A percentile compares a stretch with the other conserved stretches of the same genome.
Conservation (phyloP, 179 eudicot genomes). For the Camellia oleifera region DNA sequence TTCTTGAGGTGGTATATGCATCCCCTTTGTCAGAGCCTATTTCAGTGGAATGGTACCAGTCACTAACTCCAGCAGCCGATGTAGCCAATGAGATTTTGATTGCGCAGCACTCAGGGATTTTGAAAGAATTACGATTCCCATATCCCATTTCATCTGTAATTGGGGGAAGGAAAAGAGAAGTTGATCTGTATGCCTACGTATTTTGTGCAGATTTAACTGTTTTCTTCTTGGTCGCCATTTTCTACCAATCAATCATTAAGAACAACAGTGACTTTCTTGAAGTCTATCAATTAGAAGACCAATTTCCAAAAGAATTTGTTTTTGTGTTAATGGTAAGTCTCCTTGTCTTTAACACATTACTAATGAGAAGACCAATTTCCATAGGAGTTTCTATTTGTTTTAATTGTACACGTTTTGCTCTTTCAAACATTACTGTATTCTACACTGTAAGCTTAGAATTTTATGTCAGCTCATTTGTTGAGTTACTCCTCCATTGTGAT, state of each 20-base stretch:
- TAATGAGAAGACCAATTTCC: slow-evolving; percentile 97
- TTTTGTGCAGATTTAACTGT: slow-evolving; percentile 92
- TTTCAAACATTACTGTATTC: neutral
- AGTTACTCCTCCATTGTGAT: neutral
- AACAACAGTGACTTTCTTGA: slow-evolving; percentile 91
- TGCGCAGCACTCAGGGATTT: slow-evolving; percentile 49
- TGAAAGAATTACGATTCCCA: slow-evolving; percentile 71
- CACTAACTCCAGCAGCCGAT: slow-evolving; percentile 93
- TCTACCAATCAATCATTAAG: slow-evolving; percentile 82
- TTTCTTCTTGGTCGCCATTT: slow-evolving; percentile 87
- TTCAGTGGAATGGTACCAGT: slow-evolving; percentile 55
- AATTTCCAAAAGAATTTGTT: slow-evolving; percentile 89
- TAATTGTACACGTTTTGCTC: slow-evolving; percentile 53
- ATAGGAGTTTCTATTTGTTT: slow-evolving; percentile 76
- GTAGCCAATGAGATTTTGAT: slow-evolving; percentile 82
- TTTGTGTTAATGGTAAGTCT: slow-evolving; percentile 74
- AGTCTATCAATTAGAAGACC: slow-evolving; percentile 97
- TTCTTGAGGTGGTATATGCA: slow-evolving; percentile 89
- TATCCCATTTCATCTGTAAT: slow-evolving; percentile 77
- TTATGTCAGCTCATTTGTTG: neutral
- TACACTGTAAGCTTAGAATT: neutral
- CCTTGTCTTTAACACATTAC: neutral
- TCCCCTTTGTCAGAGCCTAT: slow-evolving; percentile 53
- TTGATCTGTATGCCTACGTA: slow-evolving; percentile 89
- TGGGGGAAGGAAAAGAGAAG: slow-evolving; percentile 94